Evolutionary conservation across 2,329 filamentous ascomycete species (phyloP).

Genomic region (Cercospora nicotianae): DNA sequence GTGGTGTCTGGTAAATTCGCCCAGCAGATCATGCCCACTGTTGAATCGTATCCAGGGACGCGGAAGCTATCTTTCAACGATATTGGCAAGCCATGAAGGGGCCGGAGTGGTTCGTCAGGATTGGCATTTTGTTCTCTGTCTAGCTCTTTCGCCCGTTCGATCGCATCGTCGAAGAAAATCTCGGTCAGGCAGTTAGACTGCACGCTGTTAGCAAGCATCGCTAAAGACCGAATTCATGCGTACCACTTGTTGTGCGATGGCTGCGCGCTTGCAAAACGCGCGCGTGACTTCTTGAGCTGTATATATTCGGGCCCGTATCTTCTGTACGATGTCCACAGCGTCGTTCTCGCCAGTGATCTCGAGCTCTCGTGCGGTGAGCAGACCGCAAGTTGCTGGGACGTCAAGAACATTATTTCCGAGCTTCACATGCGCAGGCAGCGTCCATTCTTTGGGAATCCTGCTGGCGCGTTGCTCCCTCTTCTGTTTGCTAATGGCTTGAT

Average conservation of each 20-base stretch:
- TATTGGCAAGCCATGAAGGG: constrained; percentile 55
- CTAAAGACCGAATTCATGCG: background rate
- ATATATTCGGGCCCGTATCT: constrained; percentile 36
- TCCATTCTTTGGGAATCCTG: constrained; percentile 13
- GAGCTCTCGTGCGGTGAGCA: constrained; percentile 52
- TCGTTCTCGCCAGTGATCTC: constrained; percentile 56
- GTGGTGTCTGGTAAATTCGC: background rate
- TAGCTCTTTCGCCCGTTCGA: constrained; percentile 28
- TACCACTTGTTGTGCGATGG: constrained; percentile 36
- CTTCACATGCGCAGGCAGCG: background rate
- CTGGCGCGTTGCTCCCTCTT: constrained; percentile 3
- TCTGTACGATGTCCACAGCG: constrained; percentile 41
- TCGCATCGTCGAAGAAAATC: constrained; percentile 47
- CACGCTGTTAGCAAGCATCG: background rate
- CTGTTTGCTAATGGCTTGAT: background rate
- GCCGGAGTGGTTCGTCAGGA: constrained; percentile 19
- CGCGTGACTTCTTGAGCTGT: constrained; percentile 31
- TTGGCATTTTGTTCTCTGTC: constrained; percentile 28
- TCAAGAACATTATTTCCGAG: constrained; percentile 6
- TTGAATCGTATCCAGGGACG: constrained; percentile 15
- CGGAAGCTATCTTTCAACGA: constrained; percentile 51
- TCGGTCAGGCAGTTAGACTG: constrained; percentile 36
- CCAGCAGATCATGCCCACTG: constrained; percentile 10
- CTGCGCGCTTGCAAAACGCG: constrained; percentile 45
- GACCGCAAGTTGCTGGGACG: constrained; percentile 41